Evolutionary conservation across 441 rosid genomes (phyloP).

Genomic region (Arabidopsis lyrata): DNA sequence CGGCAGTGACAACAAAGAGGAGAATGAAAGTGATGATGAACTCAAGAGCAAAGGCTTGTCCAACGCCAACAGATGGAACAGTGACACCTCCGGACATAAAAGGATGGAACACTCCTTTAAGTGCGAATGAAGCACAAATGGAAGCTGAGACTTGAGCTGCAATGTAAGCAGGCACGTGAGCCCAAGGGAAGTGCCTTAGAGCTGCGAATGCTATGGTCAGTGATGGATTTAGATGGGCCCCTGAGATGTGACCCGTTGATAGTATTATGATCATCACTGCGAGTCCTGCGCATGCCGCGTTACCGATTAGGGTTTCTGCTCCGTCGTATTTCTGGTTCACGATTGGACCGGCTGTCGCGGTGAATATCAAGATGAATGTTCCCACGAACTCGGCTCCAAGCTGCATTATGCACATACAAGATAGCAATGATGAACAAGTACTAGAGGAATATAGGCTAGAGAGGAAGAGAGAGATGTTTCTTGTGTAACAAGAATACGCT

Average conservation of each 20-base stretch:
- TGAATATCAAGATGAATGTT: slow-evolving; percentile 89
- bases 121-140: slow-evolving; percentile 89
- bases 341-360: slow-evolving; percentile 91
- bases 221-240: slow-evolving; percentile 97
- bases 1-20: slow-evolving; percentile 74
- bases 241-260: slow-evolving; percentile 94
- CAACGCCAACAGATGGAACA: slow-evolving; percentile 62
- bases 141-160: slow-evolving; percentile 93
- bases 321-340: slow-evolving; percentile 85
- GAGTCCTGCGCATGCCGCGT: slow-evolving; percentile 89
- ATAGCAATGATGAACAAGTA: background rate
- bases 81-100: slow-evolving; percentile 95
- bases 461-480: no score
- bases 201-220: slow-evolving; percentile 94
- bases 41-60: slow-evolving; percentile 82
- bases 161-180: slow-evolving; percentile 90
- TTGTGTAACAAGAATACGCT: no score
- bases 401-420: slow-evolving; percentile 45
- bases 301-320: slow-evolving; percentile 86
- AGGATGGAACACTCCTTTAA: slow-evolving; percentile 85
- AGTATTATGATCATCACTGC: slow-evolving; percentile 93
- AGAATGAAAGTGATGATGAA: slow-evolving; percentile 73
- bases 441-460: background rate
- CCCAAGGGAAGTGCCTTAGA: slow-evolving; percentile 92
- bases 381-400: slow-evolving; percentile 98